Evolutionary conservation across 2,329 filamentous ascomycete genomes (phyloP), one percentile per base, ranked within the genome.

Genomic region (Ophiognomonia clavigignenti-juglandacearum): DNA sequence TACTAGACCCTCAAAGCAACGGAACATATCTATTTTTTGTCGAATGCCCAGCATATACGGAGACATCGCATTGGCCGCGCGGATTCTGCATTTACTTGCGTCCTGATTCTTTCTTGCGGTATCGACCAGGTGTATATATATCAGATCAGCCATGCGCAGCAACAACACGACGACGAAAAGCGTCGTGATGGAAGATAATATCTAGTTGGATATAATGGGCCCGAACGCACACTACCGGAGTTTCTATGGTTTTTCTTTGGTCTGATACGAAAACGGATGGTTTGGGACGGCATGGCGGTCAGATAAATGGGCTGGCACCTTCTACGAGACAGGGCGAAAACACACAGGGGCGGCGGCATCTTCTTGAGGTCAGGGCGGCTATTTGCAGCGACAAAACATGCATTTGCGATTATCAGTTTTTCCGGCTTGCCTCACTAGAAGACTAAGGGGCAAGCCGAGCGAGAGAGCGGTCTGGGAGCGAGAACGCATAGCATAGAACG

Each of bases 111-210:
- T n/a, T n/a, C n/a, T n/a, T n/a, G n/a, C n/a, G n/a, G n/a, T n/a
- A n/a, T n/a, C n/a, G n/a, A n/a, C n/a, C n/a, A n/a, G n/a, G n/a
- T 44, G 48, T 51, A 48, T 38, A 51, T 48, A 48, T 43, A 47
- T 20, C 16, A 43, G 5, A n/a, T 20, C 23, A n/a, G 23, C 19
- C 24, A 27, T 4, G 23, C 14, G 11, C 14, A 18, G 13, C 14
- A 31, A 14, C n/a, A n/a, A n/a, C n/a, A n/a, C n/a, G n/a, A n/a
- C n/a, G n/a, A n/a, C n/a, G n/a, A n/a, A n/a, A n/a, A n/a, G n/a
- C n/a, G n/a, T n/a, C n/a, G n/a, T n/a, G n/a, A n/a, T n/a, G n/a
- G n/a, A n/a, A n/a, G n/a, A n/a, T n/a, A n/a, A n/a, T n/a, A 14
- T 9, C 22, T 37, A 16, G 16, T 18, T 27, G 16, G 23, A 20